These are phyloP conservation scores for Pseudopyricularia cyperi DNA, from an alignment of 2,329 filamentous ascomycete species.

Conservation along the genomic window DNA sequence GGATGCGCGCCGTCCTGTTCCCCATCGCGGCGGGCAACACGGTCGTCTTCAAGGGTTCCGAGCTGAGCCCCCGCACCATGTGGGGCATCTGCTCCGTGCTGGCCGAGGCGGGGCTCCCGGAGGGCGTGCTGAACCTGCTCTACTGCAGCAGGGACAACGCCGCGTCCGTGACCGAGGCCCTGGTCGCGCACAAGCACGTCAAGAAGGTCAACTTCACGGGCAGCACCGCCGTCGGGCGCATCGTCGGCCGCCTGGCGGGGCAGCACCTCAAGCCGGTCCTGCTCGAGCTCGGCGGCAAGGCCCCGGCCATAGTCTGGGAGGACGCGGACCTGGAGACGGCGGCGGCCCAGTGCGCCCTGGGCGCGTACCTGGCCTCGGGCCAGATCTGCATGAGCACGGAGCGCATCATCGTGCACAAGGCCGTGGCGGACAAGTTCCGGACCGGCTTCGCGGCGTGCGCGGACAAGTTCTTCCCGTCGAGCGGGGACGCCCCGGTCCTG, in stretches of 20 bases:
- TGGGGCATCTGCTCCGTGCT: conserved; percentile 51
- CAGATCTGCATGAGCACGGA: conserved; percentile 85
- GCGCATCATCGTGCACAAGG: conserved; percentile 47
- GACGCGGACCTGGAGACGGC: conserved; percentile 67
- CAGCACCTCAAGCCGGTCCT: conserved; percentile 67
- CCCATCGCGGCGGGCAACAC: conserved; percentile 72
- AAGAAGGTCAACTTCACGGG: conserved; percentile 85
- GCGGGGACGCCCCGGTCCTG: conserved; percentile 53
- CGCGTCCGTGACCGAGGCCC: conserved; percentile 47
- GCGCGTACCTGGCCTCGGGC: conserved; percentile 60
- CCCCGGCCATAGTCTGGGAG: conserved; percentile 62
- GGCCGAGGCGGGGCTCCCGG: conserved; percentile 63
- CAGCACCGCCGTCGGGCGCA: conserved; percentile 58
- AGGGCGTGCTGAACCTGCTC: conserved; percentile 62
- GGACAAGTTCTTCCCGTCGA: conserved; percentile 32
- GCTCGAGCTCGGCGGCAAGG: conserved; percentile 75
- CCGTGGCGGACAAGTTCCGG: conserved; percentile 32
- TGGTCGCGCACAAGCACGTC: conserved; percentile 55
- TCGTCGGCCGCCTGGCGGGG: conserved; percentile 58
- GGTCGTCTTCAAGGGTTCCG: conserved; percentile 58
- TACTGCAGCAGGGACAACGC: conserved; percentile 54
- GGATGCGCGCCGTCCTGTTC: conserved; percentile 39
- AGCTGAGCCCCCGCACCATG: conserved; percentile 51
- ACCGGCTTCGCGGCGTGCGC: conserved; percentile 25
- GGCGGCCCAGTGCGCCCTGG: conserved; percentile 53